Percentiles rank a stretch among this genome's conserved stretches.
Conservation (phyloP, 2,329 filamentous ascomycete species). For the Sclerotinia minor region DNA sequence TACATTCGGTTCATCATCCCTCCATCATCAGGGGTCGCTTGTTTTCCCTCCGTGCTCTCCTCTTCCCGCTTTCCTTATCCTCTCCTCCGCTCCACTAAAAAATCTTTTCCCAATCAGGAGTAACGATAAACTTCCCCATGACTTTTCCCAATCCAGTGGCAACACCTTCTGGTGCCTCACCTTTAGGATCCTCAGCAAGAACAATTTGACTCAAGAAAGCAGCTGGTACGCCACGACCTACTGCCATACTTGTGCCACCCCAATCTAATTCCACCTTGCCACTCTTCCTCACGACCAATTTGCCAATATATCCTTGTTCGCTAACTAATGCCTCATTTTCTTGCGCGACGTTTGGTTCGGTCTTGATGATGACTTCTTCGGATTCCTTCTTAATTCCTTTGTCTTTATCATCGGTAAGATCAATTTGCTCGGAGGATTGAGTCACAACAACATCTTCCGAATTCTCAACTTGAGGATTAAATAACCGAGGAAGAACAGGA, state of each 20-base stretch:
- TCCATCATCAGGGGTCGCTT: neutral
- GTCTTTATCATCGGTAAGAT: constrained; percentile 34
- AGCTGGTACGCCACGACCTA: constrained; percentile 53
- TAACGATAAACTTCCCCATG: constrained; percentile 61
- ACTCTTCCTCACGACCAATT: constrained; percentile 60
- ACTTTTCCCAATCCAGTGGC: constrained; percentile 64
- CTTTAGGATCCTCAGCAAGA: constrained; percentile 47
- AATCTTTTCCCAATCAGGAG: constrained; percentile 57
- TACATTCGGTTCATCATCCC: neutral
- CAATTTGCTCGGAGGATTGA: constrained; percentile 27
- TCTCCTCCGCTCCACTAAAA: constrained; percentile 38
- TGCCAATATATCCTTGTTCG: constrained; percentile 60
- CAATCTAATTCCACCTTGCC: constrained; percentile 63
- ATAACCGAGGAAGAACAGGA: constrained; percentile 58
- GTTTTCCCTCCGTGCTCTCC: neutral
- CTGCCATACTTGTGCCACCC: constrained; percentile 57
- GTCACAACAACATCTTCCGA: constrained; percentile 45
- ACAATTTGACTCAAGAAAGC: constrained; percentile 60
- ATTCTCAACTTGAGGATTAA: constrained; percentile 39
- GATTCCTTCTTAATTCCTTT: constrained; percentile 31
- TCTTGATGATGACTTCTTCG: constrained; percentile 29
- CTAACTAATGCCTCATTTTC: constrained; percentile 34
- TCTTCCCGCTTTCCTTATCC: neutral
- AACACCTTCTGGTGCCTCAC: constrained; percentile 46
- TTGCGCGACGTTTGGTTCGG: constrained; percentile 14